phyloP scores from a whole-genome alignment of 768 basidiomycete species.

The Amanita muscaria region DNA sequence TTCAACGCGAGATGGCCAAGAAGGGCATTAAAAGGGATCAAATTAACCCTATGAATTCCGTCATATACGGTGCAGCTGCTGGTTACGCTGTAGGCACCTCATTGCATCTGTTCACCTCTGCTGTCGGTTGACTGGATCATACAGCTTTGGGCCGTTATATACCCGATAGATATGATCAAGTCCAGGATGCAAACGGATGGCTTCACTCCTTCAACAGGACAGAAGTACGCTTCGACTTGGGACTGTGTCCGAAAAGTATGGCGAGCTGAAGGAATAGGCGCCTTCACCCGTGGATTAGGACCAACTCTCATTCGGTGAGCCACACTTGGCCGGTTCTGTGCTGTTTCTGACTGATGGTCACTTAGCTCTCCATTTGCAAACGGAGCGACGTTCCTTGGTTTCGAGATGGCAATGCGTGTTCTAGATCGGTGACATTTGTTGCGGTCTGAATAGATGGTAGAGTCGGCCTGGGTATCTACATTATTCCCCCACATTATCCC shows the following conservation, averaged over 20 bases:
- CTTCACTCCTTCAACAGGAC: conserved; percentile 63
- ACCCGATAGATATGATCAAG: conserved; percentile 95
- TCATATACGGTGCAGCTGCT: conserved; percentile 85
- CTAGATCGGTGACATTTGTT: conserved; percentile 29
- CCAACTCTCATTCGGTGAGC: conserved; percentile 86
- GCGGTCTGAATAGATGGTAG: too few species aligned
- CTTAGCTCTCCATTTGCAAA: conserved; percentile 89
- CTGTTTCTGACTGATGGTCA: conserved; percentile 7
- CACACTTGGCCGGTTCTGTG: not conserved
- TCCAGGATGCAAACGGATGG: conserved; percentile 95
- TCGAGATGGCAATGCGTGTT: conserved; percentile 81
- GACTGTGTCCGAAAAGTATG: conserved; percentile 81
- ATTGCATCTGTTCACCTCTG: too few species aligned
- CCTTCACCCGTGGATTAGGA: conserved; percentile 85
- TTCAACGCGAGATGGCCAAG: conserved; percentile 75
- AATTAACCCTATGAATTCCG: conserved; percentile 66
- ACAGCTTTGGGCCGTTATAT: conserved; percentile 86
- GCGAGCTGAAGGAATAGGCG: conserved; percentile 73
- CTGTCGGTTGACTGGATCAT: conserved; percentile 7
- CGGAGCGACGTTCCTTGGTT: conserved; percentile 93
- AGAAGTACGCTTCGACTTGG: conserved; percentile 74
- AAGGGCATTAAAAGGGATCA: conserved; percentile 69
- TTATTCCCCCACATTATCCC: not conserved
- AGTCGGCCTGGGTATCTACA: too few species aligned
- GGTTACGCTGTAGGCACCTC: conserved; percentile 73